Evolutionary conservation across 495 filamentous ascomycete species (phyloP), one percentile per base, ranked within the genome.

Genomic region (Xylaria acuta): DNA sequence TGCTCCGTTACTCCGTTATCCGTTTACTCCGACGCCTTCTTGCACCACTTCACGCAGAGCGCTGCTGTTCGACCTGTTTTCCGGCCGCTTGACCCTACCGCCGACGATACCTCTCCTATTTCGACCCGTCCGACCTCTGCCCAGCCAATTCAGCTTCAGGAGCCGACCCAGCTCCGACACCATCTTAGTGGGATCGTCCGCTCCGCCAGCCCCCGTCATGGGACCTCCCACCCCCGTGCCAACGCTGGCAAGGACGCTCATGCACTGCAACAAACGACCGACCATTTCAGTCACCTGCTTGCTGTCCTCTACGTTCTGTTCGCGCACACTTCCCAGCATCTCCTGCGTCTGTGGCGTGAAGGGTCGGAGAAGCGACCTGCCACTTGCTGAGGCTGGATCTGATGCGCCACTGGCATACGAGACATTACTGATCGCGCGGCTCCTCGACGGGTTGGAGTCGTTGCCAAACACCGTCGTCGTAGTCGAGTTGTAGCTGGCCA

Each of bases 71-170:
- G 71, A 40, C 34, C 72, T 78, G 8, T 77, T 77, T 8, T 75
- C 81, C 6, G 78, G 77, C 43, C 80, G 69, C 43, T 76, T 79
- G 8, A 85, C 82, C 49, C 84, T 73, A 0, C 83, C 85, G 2
- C 85, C 85, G 0, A 98, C 97, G 77, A 97, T 95, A 0, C 96
- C 96, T 69, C 93, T 87, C 54, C 96, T 83, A 80, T 98, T 95
- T 73, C 96, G 86, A 3, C 96, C 96, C 60, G 94, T 97, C 47
- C 97, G 84, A 0, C 96, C 95, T 20, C 96, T 86, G 0, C 94
- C 94, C 27, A 99, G 87, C 96, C 96, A 99, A 82, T 99, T 99
- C 74, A 97, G 87, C 81, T 98, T 99, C 70, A 99, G 85, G 59
- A 93, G 89, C 75, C 93, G 92, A 54, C 90, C 90, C 69, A 99